Base-by-base conservation (phyloP, 768 basidiomycete genomes). In the Pleurotus tuber-regium region DNA sequence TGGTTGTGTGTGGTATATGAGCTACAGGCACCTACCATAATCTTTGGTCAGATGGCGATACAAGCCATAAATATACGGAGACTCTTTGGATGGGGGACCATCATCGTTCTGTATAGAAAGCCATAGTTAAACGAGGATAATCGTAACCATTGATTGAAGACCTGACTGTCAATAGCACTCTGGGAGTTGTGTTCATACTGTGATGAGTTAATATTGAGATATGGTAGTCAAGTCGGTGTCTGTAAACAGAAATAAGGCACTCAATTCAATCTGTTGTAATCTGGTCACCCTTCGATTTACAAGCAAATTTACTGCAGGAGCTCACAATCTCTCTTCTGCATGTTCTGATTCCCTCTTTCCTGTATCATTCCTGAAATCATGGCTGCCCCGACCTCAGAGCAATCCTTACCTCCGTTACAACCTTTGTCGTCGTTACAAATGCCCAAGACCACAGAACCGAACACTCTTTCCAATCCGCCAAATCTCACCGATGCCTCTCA, bases 51-150 rank as follows among this genome's bases (percentile, higher is more conserved):
- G 71, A 57, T 82, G 72, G 19, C 70, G 74, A 60, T 85, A 89
- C 39, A 92, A 72, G 4, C 84, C 85, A 43, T 85, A 82, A 44
- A 90, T 75, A 63, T 86, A 90, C 0, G 90, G 90, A 1, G 89
- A 91, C 29, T 86, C 83, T 8, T 66, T 55, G 29, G 81, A 68
- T 5, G 90, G 91, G 11, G 90, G 91, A 2, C 90, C 90, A 59
- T 93, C 91, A 60, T 93, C 90, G 63, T 92, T 92, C 84, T 90
- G 58, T 5, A 51, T 31, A n/a, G 41, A 40, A 5, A 49, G 36
- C 26, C 44, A 36, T 36, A 35, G 43, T 55, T 42, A 40, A 7
- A 29, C 26, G 24, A 24, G 29, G 18, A 29, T 38, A 31, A 23
- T 19, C 46, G 29, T 35, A 35, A 11, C 30, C 25, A 25, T 29